A percentile compares a stretch with the other conserved stretches of the same genome.
Conservation (phyloP, 768 basidiomycete species). For the Mycena kentingensis region DNA sequence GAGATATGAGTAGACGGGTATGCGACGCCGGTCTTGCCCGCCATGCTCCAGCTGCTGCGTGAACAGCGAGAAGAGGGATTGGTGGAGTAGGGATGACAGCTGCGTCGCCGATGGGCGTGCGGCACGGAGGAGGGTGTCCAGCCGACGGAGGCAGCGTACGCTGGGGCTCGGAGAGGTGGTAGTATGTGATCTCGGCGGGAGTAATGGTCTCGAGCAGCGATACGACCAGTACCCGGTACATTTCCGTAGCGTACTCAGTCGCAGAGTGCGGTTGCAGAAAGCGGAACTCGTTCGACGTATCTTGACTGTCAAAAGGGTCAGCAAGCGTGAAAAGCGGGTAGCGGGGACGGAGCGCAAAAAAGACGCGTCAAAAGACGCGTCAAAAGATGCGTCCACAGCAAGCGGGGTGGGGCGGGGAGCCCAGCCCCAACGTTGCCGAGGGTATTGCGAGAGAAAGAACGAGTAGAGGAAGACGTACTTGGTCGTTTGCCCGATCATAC, state of each 20-base stretch:
- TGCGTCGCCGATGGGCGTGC: neutral
- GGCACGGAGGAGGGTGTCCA: neutral
- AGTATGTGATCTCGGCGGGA: neutral
- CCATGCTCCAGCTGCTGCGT: slow-evolving; percentile 3
- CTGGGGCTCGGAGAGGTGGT: neutral
- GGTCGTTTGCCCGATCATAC: neutral
- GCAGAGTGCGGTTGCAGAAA: neutral
- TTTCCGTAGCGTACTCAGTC: neutral
- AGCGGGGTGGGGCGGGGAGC: no score
- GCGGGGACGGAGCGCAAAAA: neutral
- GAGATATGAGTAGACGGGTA: neutral
- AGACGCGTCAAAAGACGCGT: no score
- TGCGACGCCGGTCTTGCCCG: neutral
- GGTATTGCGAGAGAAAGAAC: no score
- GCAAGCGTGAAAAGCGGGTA: neutral
- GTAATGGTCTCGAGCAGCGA: neutral
- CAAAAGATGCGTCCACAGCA: no score
- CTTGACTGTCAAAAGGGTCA: neutral
- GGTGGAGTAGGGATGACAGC: neutral
- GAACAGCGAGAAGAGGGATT: neutral
- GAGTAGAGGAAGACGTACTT: no score
- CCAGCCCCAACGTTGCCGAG: no score
- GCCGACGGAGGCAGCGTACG: neutral
- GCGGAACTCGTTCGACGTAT: neutral
- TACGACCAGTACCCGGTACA: neutral